Conservation (phyloP, 169 alveolate species). For the Cryptosporidium andersoni region DNA sequence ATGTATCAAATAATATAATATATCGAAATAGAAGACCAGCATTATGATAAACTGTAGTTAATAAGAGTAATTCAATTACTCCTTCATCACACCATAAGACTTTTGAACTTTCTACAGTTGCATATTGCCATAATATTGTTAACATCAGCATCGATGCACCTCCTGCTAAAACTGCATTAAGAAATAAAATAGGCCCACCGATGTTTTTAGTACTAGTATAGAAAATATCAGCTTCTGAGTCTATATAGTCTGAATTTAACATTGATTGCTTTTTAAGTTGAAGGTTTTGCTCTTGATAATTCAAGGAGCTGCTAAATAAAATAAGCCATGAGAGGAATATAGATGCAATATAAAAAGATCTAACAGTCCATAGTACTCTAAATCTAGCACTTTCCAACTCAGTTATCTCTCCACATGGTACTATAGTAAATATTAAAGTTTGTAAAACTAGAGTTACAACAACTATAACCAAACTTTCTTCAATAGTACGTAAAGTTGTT, state of each 20-base stretch:
- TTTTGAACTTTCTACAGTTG: conserved; percentile 25
- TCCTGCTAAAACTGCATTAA: conserved; percentile 67
- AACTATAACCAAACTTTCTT: conserved; percentile 85
- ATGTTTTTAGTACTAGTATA: conserved; percentile 14
- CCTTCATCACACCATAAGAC: conserved; percentile 65
- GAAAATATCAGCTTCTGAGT: conserved; percentile 2
- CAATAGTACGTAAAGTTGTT: conserved; percentile 84
- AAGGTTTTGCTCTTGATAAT: conserved; percentile 22
- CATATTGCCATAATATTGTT: conserved; percentile 58
- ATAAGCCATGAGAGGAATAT: conserved; percentile 85
- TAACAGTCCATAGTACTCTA: conserved; percentile 84
- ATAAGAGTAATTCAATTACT: conserved; percentile 33
- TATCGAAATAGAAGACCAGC: conserved; percentile 55
- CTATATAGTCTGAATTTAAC: neutral
- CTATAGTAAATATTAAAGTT: conserved; percentile 79
- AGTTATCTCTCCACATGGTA: conserved; percentile 80
- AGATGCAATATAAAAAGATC: conserved; percentile 82
- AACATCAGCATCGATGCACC: conserved; percentile 68
- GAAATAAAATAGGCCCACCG: conserved; percentile 64
- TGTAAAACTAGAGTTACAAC: conserved; percentile 86
- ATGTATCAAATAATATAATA: conserved; percentile 33
- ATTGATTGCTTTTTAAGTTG: neutral
- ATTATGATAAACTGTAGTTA: conserved; percentile 55
- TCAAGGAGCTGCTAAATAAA: conserved; percentile 69
- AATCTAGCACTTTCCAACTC: conserved; percentile 75